Evolutionary conservation across 2,329 filamentous ascomycete species (phyloP), one percentile per base, ranked within the genome.

Genomic region (Metarhizium anisopliae): DNA sequence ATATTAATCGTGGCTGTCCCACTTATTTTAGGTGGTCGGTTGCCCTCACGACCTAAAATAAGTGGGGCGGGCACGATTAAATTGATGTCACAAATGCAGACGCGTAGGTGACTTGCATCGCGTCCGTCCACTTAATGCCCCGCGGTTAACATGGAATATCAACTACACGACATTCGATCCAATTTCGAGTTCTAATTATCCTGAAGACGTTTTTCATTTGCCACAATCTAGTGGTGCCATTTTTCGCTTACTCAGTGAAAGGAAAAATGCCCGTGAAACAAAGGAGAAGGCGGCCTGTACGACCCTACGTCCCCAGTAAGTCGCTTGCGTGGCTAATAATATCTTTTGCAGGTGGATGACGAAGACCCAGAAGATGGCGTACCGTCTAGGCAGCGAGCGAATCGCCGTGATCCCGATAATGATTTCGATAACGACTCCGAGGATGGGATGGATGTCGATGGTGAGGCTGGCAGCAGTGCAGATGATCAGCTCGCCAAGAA

Each of bases 401-500:
- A 64, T 52, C 61, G 61, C 49, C 59, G 64, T 18, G 61, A 59
- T 36, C 69, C 60, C n/a, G 68, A 67, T 47, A 70, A 63, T 4
- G 67, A 68, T 38, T 63, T 61, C 14, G 68, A 62, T 35, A 61
- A 66, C 45, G 69, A 70, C 6, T 71, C 70, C 5, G 75, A 71
- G n/a, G 70, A 73, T 3, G 68, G 71, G 4, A 69, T 70, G 64
- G 67, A 70, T 7, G 59, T 55, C 2, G 64, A 68, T 6, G 66
- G 59, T 6, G 56, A 60, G 13, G 63, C 65, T n/a, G 69, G 66
- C 20, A 69, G 67, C n/a, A 72, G 66, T 36, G 74, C 70, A 43
- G 75, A 79, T 40, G 72, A 77, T 4, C 78, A 82, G 60, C 68
- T 84, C 38, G 78, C 82, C 40, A 86, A 85, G 69, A 86, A 84